Evolutionary conservation across 2,329 filamentous ascomycete species (phyloP).

Genomic region (Fusarium phyllophilum): DNA sequence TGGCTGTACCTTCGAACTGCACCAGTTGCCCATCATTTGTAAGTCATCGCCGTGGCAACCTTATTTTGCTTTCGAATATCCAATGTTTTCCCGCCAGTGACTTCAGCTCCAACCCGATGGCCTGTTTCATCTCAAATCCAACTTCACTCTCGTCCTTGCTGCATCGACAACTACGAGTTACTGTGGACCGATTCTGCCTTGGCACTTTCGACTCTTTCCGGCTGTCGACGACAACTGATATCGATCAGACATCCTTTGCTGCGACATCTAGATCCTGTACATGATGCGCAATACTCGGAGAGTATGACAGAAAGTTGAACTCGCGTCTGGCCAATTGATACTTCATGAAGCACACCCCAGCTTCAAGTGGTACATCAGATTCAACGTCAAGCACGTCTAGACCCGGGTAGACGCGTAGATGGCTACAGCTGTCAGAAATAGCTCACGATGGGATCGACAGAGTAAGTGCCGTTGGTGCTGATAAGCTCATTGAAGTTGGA

Average conservation of each 20-base stretch:
- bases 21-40: constrained; percentile 1
- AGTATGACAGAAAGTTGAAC: background rate
- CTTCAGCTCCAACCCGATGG: constrained; percentile 53
- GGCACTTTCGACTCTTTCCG: constrained; percentile 58
- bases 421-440: constrained; percentile 60
- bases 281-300: background rate
- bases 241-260: constrained; percentile 69
- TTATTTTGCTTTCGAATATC: background rate
- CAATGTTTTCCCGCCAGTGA: constrained; percentile 30
- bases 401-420: constrained; percentile 58
- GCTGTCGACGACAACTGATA: constrained; percentile 72
- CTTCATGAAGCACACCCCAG: constrained; percentile 56
- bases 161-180: constrained; percentile 46
- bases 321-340: constrained; percentile 45
- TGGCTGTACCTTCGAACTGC: constrained; percentile 45
- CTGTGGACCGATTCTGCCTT: constrained; percentile 49
- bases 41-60: background rate
- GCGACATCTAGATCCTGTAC: constrained; percentile 40
- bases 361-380: constrained; percentile 54
- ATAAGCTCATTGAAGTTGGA: constrained; percentile 54
- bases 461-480: constrained; percentile 60
- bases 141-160: constrained; percentile 32
- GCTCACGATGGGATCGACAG: constrained; percentile 60
- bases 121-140: constrained; percentile 10
- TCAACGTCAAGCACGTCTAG: constrained; percentile 52